phyloP scores from a whole-genome alignment of 2,329 filamentous ascomycete species.

The Aspergillus fumigatiaffinis region DNA sequence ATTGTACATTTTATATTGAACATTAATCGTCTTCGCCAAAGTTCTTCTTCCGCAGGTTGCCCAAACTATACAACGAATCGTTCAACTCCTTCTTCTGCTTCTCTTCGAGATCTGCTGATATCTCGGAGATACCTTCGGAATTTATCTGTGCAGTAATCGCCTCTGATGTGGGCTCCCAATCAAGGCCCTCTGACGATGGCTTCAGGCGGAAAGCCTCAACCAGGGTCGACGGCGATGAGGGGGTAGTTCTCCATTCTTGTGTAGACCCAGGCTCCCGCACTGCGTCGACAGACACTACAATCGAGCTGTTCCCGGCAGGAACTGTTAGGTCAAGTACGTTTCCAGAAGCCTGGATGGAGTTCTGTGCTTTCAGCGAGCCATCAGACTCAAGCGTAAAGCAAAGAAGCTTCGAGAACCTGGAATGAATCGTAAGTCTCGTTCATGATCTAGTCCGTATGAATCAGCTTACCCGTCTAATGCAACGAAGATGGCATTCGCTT shows the following conservation, averaged over 20 bases:
- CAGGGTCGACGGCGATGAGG: constrained; percentile 18
- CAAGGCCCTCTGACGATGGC: constrained; percentile 16
- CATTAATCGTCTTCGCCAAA: constrained; percentile 22
- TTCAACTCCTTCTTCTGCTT: constrained; percentile 32
- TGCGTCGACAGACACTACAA: constrained; percentile 53
- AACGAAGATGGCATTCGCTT: constrained; percentile 42
- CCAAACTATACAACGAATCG: constrained; percentile 37
- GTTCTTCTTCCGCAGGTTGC: constrained; percentile 37
- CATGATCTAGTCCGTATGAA: neutral
- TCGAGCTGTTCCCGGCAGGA: constrained; percentile 24
- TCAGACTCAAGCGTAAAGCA: constrained; percentile 54
- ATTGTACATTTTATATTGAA: neutral
- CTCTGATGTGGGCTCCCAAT: constrained; percentile 22
- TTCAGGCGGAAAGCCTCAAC: constrained; percentile 29
- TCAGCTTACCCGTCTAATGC: constrained; percentile 55
- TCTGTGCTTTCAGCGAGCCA: constrained; percentile 48
- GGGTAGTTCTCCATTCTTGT: constrained; percentile 31
- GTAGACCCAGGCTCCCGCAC: constrained; percentile 51
- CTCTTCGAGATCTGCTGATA: constrained; percentile 22
- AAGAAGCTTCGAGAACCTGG: constrained; percentile 65
- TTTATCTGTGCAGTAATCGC: constrained; percentile 26
- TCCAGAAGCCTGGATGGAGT: constrained; percentile 56
- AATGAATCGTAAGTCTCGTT: constrained; percentile 36
- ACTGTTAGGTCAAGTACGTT: constrained; percentile 60
- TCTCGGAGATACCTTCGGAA: constrained; percentile 24